Evolutionary conservation across 2,329 filamentous ascomycete genomes (phyloP).

Genomic region (Exophiala calicioides): DNA sequence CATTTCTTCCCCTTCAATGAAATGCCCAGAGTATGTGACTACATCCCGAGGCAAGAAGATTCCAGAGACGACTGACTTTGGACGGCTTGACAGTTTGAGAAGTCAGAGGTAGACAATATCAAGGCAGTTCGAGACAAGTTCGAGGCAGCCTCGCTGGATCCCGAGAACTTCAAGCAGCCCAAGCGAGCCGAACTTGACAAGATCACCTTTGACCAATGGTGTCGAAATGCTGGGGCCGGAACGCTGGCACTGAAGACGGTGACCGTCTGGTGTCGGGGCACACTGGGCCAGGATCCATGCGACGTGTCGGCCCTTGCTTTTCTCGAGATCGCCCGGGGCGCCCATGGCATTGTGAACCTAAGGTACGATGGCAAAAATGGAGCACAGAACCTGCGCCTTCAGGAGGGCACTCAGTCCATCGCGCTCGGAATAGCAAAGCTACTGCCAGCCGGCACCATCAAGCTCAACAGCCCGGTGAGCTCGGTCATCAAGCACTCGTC

Average conservation of each 20-base stretch:
- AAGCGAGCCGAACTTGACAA: conserved; percentile 33
- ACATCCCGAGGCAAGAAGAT: no score
- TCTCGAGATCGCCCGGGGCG: conserved; percentile 56
- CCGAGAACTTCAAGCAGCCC: conserved; percentile 28
- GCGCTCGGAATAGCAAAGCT: conserved; percentile 38
- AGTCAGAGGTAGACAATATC: conserved; percentile 1
- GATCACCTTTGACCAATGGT: conserved; percentile 41
- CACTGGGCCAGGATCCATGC: conserved; percentile 51
- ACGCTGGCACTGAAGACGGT: conserved; percentile 32
- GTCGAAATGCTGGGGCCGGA: conserved; percentile 32
- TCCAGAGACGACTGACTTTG: no score
- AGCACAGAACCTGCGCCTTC: conserved; percentile 54
- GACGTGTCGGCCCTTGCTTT: conserved; percentile 56
- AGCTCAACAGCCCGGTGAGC: conserved; percentile 32
- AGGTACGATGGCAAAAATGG: conserved; percentile 55
- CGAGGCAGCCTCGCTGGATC: conserved; percentile 39
- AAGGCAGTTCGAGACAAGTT: conserved; percentile 34
- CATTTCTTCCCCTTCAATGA: conserved; percentile 40
- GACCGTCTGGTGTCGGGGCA: conserved; percentile 41
- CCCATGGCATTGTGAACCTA: conserved; percentile 54
- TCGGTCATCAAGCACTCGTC: conserved; percentile 33
- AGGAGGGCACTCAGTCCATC: conserved; percentile 50
- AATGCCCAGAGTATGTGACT: conserved; percentile 34
- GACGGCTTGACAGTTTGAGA: neutral
- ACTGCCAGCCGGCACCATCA: conserved; percentile 35